Conservation (phyloP, 345 rosid genomes). For the Gossypium sturtianum region DNA sequence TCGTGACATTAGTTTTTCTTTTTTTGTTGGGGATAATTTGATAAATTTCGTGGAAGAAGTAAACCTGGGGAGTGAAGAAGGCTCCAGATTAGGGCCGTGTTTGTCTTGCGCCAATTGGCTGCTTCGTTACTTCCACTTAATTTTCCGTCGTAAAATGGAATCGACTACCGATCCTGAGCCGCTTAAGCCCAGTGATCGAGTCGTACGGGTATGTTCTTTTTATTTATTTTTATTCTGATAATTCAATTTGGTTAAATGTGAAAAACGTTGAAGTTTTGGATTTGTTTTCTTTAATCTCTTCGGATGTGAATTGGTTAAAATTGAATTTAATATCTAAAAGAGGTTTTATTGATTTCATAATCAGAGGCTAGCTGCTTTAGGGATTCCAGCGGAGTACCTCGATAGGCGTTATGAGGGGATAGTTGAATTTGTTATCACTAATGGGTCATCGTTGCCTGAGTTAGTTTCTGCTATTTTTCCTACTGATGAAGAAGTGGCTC, state of each 20-base stretch:
- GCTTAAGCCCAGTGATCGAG: not conserved
- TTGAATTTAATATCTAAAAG: not conserved
- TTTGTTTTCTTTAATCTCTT: too few species aligned
- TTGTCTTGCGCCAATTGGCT: not conserved
- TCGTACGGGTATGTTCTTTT: not conserved
- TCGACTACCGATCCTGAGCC: not conserved
- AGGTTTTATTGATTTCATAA: conserved; percentile 9
- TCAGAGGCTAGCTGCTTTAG: conserved; percentile 67
- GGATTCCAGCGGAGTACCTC: conserved; percentile 49
- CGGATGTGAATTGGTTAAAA: not conserved
- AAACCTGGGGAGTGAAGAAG: conserved; percentile 2
- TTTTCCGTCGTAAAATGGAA: conserved; percentile 3
- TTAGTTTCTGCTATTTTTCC: conserved; percentile 62
- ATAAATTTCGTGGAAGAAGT: not conserved
- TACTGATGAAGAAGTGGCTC: conserved; percentile 55
- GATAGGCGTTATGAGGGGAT: conserved; percentile 36
- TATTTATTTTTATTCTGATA: not conserved
- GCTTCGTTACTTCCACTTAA: not conserved
- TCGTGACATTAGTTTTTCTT: not conserved
- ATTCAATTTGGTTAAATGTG: not conserved
- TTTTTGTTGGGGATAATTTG: not conserved
- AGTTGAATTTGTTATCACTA: conserved; percentile 45
- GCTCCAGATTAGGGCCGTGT: not conserved
- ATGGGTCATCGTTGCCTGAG: conserved; percentile 33
- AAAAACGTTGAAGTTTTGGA: too few species aligned